Evolutionary conservation across 208 protist genomes (phyloP).

Genomic region (Tritrichomonas foetus): DNA sequence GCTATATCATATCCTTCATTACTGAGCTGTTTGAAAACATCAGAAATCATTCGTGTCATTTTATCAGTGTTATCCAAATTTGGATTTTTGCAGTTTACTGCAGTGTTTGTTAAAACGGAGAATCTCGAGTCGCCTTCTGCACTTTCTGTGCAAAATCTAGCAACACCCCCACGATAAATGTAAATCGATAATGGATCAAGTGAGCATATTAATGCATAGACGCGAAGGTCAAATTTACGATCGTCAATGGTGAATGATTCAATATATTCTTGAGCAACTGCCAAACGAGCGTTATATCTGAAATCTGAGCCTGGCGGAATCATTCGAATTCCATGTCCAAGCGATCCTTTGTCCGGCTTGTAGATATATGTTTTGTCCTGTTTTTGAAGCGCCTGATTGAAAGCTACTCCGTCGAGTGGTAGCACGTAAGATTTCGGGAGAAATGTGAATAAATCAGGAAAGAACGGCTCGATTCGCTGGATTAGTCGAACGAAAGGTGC

Average conservation of each 20-base stretch:
- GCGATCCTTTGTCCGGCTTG: neutral
- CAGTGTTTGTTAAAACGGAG: neutral
- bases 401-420: neutral
- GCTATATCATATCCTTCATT: neutral
- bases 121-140: neutral
- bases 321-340: neutral
- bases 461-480: neutral
- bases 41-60: neutral
- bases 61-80: neutral
- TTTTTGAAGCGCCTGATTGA: neutral
- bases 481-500: no score
- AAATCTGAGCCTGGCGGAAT: neutral
- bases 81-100: slow-evolving; percentile 8
- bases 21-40: neutral
- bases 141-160: neutral
- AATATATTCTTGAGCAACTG: slow-evolving; percentile 23
- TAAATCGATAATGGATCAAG: neutral
- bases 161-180: neutral
- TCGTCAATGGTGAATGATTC: neutral
- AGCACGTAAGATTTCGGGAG: neutral
- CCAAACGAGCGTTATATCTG: no score
- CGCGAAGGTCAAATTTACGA: neutral
- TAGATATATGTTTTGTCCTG: neutral
- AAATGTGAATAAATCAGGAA: neutral
- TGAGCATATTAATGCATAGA: neutral